Percentiles rank a stretch among this genome's conserved stretches.
Conservation (phyloP, 768 basidiomycete species). For the Clitopilus hobsonii region DNA sequence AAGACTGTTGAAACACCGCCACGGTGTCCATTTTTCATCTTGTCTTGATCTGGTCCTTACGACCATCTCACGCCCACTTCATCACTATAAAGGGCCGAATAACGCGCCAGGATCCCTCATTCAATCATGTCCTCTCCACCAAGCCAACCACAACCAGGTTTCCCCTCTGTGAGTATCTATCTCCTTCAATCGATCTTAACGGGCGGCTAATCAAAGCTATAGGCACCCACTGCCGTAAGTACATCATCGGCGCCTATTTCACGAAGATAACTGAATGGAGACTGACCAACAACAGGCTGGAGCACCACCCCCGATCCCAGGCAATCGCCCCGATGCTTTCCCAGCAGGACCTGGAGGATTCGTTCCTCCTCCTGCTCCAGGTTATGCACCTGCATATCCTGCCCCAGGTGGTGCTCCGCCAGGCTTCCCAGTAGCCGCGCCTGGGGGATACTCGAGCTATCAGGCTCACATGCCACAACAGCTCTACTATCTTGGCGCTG, state of each 20-base stretch:
- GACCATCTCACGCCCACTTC: neutral
- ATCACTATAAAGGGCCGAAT: neutral
- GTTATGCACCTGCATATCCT: neutral
- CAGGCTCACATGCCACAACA: conserved; percentile 2
- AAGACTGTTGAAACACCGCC: neutral
- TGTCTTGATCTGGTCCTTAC: too few species aligned
- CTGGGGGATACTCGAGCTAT: neutral
- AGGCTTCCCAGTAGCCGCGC: neutral
- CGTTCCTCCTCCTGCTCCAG: neutral
- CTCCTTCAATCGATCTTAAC: neutral
- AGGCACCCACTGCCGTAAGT: neutral
- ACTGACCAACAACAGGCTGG: too few species aligned
- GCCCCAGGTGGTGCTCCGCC: neutral
- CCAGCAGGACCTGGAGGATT: neutral
- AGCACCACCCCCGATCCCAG: conserved; percentile 10
- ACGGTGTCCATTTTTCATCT: neutral
- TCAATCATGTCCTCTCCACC: neutral
- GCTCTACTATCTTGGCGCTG: conserved; percentile 22
- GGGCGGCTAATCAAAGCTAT: neutral
- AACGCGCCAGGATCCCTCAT: neutral
- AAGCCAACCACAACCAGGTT: neutral
- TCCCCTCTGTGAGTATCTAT: neutral
- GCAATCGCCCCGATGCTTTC: conserved; percentile 6
- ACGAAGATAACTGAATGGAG: neutral
- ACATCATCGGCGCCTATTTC: neutral